A percentile compares a stretch with the other conserved stretches of the same genome.
Evolutionary conservation across 2,329 filamentous ascomycete species (phyloP).

Genomic region (Penicillium aurantiogriseum): DNA sequence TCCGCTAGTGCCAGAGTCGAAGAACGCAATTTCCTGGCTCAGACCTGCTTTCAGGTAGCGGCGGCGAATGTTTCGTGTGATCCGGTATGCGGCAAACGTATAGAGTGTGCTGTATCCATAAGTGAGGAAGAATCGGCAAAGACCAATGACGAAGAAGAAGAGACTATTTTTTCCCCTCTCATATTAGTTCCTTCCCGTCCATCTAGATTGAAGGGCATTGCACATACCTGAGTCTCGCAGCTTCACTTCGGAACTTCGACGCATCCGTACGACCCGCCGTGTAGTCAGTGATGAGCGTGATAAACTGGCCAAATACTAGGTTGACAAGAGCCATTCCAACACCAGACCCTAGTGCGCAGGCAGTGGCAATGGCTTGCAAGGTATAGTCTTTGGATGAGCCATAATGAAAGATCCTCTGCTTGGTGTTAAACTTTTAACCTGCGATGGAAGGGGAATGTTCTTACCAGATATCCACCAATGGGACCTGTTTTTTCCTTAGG

Average conservation of each 20-base stretch:
- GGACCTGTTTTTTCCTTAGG: not conserved
- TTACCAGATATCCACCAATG: not conserved
- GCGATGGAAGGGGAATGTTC: not conserved
- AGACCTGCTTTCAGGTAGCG: conserved; percentile 24
- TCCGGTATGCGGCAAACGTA: conserved; percentile 9
- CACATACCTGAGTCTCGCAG: conserved; percentile 19
- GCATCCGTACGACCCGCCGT: conserved; percentile 13
- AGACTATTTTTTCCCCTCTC: conserved; percentile 19
- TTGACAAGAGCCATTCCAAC: conserved; percentile 37
- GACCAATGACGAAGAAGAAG: conserved; percentile 40
- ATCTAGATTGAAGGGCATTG: conserved; percentile 5
- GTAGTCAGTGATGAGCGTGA: conserved; percentile 28
- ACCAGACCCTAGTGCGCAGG: conserved; percentile 26
- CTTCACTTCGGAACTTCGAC: conserved; percentile 11
- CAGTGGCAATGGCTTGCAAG: conserved; percentile 2
- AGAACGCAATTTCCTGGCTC: conserved; percentile 33
- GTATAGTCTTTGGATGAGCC: conserved; percentile 5
- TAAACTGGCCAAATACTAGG: conserved; percentile 37
- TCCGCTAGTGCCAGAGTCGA: conserved; percentile 28
- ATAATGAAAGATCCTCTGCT: conserved; percentile 13
- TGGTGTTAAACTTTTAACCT: not conserved
- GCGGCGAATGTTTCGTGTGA: conserved; percentile 17
- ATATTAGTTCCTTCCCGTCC: not conserved
- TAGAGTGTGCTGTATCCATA: conserved; percentile 31
- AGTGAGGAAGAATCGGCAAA: conserved; percentile 34